A percentile compares a stretch with the other conserved stretches of the same genome.
phyloP scores from a whole-genome alignment of 2,329 filamentous ascomycete genomes.

The Venturia oleaginea region DNA sequence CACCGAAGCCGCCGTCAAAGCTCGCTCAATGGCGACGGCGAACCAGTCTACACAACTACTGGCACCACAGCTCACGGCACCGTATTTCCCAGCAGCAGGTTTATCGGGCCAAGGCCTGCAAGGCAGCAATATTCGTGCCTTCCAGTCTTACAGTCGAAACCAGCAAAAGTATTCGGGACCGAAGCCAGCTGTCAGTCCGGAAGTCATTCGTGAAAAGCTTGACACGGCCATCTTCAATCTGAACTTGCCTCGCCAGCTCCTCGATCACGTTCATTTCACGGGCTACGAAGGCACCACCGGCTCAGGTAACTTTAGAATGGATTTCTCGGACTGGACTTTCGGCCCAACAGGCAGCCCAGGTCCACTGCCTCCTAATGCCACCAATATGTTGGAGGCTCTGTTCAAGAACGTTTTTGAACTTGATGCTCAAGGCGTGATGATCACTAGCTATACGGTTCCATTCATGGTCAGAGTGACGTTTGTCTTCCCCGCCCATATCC shows the following conservation, averaged over 20 bases:
- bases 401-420: neutral
- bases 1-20: conserved; percentile 4
- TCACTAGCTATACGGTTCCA: neutral
- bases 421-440: neutral
- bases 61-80: neutral
- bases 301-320: neutral
- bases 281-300: neutral
- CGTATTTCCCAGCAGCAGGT: neutral
- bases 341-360: neutral
- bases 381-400: neutral
- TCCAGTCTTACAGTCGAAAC: neutral
- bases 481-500: neutral
- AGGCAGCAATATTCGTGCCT: neutral
- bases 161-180: neutral
- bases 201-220: neutral
- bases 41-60: neutral
- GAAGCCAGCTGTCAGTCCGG: neutral
- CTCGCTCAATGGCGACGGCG: neutral
- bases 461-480: neutral
- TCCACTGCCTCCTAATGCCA: neutral
- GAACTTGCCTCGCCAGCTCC: neutral
- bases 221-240: neutral
- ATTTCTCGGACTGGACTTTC: conserved; percentile 3
- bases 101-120: neutral
- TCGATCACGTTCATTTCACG: neutral